Evolutionary conservation across 73 alveolate species (phyloP).

Genomic region (Strombidium stylifer): DNA sequence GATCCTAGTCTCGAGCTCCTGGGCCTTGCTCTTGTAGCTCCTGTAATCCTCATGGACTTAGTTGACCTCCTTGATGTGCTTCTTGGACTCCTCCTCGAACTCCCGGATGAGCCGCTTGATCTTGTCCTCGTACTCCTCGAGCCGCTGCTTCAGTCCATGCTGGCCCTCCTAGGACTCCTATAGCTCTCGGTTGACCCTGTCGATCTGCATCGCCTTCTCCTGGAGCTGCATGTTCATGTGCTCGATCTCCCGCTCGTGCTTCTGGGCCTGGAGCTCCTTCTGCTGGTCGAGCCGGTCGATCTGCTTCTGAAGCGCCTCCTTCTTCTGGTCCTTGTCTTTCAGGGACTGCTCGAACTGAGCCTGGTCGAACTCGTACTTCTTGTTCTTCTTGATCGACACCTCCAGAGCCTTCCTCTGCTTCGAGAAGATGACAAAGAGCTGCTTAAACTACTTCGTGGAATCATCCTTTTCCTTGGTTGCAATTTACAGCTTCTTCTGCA

Average conservation of each 20-base stretch:
- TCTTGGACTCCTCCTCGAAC: conserved; percentile 37
- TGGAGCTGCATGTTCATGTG: conserved; percentile 2
- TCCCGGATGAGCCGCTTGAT: conserved; percentile 19
- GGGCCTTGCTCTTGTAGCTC: conserved; percentile 19
- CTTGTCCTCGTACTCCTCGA: conserved; percentile 38
- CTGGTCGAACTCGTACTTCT: conserved; percentile 16
- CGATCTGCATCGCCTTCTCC: background rate
- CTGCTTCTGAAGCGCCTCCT: background rate
- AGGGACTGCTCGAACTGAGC: background rate
- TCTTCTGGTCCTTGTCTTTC: conserved; percentile 17
- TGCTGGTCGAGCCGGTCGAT: conserved; percentile 20
- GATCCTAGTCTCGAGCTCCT: conserved; percentile 29
- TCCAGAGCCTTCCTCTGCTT: conserved; percentile 24
- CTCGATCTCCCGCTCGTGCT: conserved; percentile 18
- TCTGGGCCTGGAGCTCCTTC: background rate
- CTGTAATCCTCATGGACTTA: conserved; percentile 45
- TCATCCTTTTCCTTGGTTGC: conserved; percentile 24
- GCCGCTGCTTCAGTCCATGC: conserved; percentile 2
- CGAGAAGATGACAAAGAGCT: conserved; percentile 22
- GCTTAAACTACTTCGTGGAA: conserved; percentile 3
- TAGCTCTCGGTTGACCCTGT: conserved; percentile 5
- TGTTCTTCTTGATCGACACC: conserved; percentile 19
- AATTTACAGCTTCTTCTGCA: conserved; percentile 20
- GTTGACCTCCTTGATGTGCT: conserved; percentile 37
- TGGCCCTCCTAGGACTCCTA: conserved; percentile 3